Base-by-base conservation (phyloP, 176 grass and related monocot species). In the Melocanna baccifera region DNA sequence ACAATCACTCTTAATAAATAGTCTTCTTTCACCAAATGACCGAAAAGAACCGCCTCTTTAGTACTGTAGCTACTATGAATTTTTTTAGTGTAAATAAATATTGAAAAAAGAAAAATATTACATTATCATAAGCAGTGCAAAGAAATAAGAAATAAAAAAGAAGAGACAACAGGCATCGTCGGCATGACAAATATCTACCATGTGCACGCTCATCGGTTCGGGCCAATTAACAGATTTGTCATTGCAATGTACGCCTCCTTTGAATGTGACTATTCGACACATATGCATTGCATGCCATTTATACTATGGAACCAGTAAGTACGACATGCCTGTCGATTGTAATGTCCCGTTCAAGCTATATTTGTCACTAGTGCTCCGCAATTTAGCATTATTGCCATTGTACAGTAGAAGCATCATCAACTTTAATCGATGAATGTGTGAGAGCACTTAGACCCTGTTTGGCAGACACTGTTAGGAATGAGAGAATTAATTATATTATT, bases 191-290 rank as follows among this genome's bases (percentile, higher is more conserved):
- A 80, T 30, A 80, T 15, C 9, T 30, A 23, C 34, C 65, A 29
- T 81, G 66, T 29, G 16, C 50, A 43, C 50, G n/a, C 20, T n/a
- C 36, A 8, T 70, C n/a, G 67, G 43, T 58, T 57, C 58, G 51
- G 79, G 37, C n/a, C 51, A 57, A 71, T n/a, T n/a, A n/a, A 16
- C 66, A 82, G 67, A 9, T 45, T 59, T 51, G 71, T 71, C 79
- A 45, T 32, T 71, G 51, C 66, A 57, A 13, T 12, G 79, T 43
- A 81, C 36, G 15, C 48, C 32, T 58, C 9, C 15, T 58, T 25
- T 70, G 47, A 81, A 70, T 58, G 32, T 22, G 64, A 56, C 47
- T 12, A 55, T 11, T 77, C 37, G 55, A 39, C 30, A 25, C 6
- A 16, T 13, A 69, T 53, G 29, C 32, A 56, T 81, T 14, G 22